Evolutionary conservation across 768 basidiomycete species (phyloP), one percentile per base, ranked within the genome.

Genomic region (Psilocybe cubensis): DNA sequence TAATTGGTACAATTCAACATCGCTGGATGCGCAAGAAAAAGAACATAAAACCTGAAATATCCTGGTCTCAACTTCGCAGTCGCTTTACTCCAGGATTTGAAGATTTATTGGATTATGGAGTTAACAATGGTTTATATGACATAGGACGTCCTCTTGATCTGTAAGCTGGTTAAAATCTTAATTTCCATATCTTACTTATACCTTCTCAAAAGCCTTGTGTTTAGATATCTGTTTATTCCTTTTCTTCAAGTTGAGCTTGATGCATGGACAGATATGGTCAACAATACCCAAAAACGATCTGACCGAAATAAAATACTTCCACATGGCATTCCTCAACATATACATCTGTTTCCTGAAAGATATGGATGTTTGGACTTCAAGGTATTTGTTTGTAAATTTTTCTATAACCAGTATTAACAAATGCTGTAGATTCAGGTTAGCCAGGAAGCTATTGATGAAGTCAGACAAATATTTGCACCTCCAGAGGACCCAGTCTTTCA

Each of bases 21-120:
- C 57, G 66, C 0, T 79, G 72, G 64, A 74, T 70, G 67, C 59
- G 57, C 0, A 41, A 53, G 1, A 69, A 74, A 27, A 68, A 67
- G 3, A 79, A 81, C 57, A 64, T 79, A 11, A 73, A 70, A 58
- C 71, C 74, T 0, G 75, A 81, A 49, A 74, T 75, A 3, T 58
- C 57, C 0, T 81, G 79, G 78, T 74, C 74, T 0, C 63, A 70
- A 9, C 51, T 78, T 0, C 67, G 68, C 0, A 54, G 64, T 0
- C 57, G 63, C 0, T 81, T 73, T 45, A 64, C 72, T 0, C 76
- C 71, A 0, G 76, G 76, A 0, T 79, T 77, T 55, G 75, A 82
- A 44, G 57, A 64, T 8, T 52, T 75, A 0, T 58, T 81, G 0
- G 68, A 79, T 0, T 0, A 61, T 0, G 78, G 78, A 1, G 38